Evolutionary conservation across 768 basidiomycete species (phyloP).

Genomic region (Lentinula sp.): DNA sequence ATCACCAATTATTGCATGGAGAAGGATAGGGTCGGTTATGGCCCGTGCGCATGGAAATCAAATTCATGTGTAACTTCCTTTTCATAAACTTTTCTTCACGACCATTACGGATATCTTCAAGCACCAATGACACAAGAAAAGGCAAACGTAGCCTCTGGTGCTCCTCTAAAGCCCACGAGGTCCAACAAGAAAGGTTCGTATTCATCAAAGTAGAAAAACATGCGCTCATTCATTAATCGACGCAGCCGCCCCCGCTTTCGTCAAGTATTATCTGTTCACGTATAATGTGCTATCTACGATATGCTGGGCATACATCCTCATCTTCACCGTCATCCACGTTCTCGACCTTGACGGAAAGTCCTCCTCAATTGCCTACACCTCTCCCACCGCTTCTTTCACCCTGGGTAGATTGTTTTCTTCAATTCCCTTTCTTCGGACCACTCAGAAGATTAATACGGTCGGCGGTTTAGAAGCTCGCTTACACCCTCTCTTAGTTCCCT

Average conservation of each 20-base stretch:
- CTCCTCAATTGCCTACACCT: slow-evolving; percentile 15
- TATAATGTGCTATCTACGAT: slow-evolving; percentile 76
- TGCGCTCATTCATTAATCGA: background rate
- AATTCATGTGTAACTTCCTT: too few species aligned
- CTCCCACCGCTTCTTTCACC: slow-evolving; percentile 28
- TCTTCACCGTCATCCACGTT: slow-evolving; percentile 45
- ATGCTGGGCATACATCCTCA: slow-evolving; percentile 73
- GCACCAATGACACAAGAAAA: background rate
- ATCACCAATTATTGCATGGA: too few species aligned
- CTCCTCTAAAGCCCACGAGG: background rate
- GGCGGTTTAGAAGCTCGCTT: slow-evolving; percentile 27
- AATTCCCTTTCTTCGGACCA: slow-evolving; percentile 27
- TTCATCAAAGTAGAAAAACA: background rate
- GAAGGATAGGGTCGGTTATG: background rate
- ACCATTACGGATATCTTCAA: background rate
- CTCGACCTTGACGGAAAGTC: slow-evolving; percentile 35
- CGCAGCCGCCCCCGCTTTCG: slow-evolving; percentile 10
- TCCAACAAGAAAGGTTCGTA: slow-evolving; percentile 4
- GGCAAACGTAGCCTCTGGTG: background rate
- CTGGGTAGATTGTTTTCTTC: slow-evolving; percentile 27
- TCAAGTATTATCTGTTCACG: slow-evolving; percentile 59
- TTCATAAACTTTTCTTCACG: background rate
- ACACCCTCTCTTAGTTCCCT: slow-evolving; percentile 31
- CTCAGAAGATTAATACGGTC: slow-evolving; percentile 14
- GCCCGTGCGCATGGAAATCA: background rate